Evolutionary conservation across 1,284 basidiomycete species (phyloP).

Genomic region (Moesziomyces sp.): DNA sequence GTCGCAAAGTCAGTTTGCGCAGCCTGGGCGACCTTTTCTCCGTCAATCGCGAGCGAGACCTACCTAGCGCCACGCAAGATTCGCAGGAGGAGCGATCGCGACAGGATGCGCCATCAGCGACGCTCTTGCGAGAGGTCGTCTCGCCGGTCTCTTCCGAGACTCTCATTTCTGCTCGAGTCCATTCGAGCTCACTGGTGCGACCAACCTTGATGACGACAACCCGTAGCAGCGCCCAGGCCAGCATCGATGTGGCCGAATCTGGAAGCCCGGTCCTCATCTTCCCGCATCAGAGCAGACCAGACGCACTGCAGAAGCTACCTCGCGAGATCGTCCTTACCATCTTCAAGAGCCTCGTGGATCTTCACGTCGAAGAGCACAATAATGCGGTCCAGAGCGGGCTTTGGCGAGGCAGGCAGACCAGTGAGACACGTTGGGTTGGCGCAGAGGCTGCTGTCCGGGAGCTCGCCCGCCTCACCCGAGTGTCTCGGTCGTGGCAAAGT

Average conservation of each 20-base stretch:
- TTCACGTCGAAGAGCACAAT: conserved; percentile 31
- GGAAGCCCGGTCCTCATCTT: conserved; percentile 19
- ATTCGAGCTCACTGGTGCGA: conserved; percentile 5
- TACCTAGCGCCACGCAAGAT: not conserved
- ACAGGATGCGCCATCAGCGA: not conserved
- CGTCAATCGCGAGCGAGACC: conserved; percentile 25
- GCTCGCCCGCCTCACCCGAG: conserved; percentile 71
- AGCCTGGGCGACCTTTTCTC: conserved; percentile 28
- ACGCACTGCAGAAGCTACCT: conserved; percentile 33
- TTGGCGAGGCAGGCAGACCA: conserved; percentile 34
- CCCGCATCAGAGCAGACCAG: conserved; percentile 19
- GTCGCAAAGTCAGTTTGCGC: conserved; percentile 28
- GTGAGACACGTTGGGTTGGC: conserved; percentile 33
- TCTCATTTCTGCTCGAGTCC: conserved; percentile 45
- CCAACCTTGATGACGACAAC: conserved; percentile 31
- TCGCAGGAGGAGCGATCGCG: conserved; percentile 2
- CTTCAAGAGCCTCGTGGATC: conserved; percentile 30
- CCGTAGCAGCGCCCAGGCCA: conserved; percentile 33
- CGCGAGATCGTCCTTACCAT: conserved; percentile 33
- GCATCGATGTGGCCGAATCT: conserved; percentile 20
- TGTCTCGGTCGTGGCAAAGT: conserved; percentile 81
- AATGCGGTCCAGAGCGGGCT: conserved; percentile 11
- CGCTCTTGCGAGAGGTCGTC: conserved; percentile 25
- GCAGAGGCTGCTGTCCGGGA: conserved; percentile 37
- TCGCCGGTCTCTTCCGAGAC: conserved; percentile 29